Percentiles rank a stretch among this genome's conserved stretches.
phyloP scores from a whole-genome alignment of 192 early-diverging fungal genomes.

The Gaertneriomyces sp. region DNA sequence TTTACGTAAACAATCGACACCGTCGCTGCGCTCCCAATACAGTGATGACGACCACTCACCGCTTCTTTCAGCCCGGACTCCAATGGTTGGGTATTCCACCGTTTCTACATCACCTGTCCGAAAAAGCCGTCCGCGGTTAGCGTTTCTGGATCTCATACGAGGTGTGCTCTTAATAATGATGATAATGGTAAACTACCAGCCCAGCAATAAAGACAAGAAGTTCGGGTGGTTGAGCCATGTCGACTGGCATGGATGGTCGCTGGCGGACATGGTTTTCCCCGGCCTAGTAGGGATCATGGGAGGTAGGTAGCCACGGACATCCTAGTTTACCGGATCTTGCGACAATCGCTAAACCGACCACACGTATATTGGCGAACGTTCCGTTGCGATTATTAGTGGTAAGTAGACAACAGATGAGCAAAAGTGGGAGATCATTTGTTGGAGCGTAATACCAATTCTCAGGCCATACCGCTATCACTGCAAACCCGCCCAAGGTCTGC shows the following conservation, averaged over 20 bases:
- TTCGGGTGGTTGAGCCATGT: slow-evolving; percentile 36
- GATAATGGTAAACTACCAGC: slow-evolving; percentile 53
- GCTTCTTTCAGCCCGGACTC: neutral
- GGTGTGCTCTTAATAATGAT: slow-evolving; percentile 47
- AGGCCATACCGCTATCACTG: slow-evolving; percentile 14
- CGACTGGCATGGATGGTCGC: slow-evolving; percentile 47
- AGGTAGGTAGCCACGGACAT: neutral
- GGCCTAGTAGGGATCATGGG: slow-evolving; percentile 56
- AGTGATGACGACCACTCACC: neutral
- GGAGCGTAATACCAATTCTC: slow-evolving; percentile 13
- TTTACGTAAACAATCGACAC: too few relatives aligned
- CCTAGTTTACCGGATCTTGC: neutral
- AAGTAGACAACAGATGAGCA: neutral
- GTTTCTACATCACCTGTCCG: neutral
- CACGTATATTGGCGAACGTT: neutral
- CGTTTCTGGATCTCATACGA: slow-evolving; percentile 43
- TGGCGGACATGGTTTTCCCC: slow-evolving; percentile 54
- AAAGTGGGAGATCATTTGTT: neutral
- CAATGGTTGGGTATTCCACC: slow-evolving; percentile 3
- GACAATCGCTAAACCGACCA: neutral
- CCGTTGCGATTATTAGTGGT: neutral
- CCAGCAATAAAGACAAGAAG: slow-evolving; percentile 17
- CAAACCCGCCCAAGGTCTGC: slow-evolving; percentile 13
- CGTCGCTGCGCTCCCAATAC: too few relatives aligned
- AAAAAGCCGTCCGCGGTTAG: slow-evolving; percentile 21